phyloP scores from a whole-genome alignment of 2,329 filamentous ascomycete genomes.

The Fusarium luffae region DNA sequence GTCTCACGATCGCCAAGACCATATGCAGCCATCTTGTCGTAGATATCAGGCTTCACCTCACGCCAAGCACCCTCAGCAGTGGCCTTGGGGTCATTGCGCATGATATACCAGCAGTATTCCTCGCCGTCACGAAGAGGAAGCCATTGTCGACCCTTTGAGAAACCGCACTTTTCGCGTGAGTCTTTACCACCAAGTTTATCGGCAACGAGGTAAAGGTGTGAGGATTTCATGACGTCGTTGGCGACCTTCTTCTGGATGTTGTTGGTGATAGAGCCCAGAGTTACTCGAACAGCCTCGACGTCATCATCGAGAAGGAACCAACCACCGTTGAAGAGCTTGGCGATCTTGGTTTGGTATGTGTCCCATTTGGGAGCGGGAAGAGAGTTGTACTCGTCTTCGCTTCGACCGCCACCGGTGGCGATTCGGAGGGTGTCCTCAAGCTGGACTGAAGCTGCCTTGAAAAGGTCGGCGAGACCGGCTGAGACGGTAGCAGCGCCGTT shows the following conservation, averaged over 20 bases:
- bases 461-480: neutral
- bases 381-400: slow-evolving; percentile 10
- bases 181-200: slow-evolving; percentile 9
- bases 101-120: slow-evolving; percentile 38
- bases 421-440: slow-evolving; percentile 17
- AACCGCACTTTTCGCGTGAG: slow-evolving; percentile 10
- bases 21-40: slow-evolving; percentile 28
- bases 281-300: slow-evolving; percentile 8
- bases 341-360: slow-evolving; percentile 23
- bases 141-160: slow-evolving; percentile 23
- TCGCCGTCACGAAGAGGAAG: slow-evolving; percentile 8
- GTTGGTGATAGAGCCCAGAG: slow-evolving; percentile 22
- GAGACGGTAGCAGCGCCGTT: neutral
- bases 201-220: slow-evolving; percentile 13
- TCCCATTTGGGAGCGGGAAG: slow-evolving; percentile 22
- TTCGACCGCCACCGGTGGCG: neutral
- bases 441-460: neutral
- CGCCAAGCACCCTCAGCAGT: neutral
- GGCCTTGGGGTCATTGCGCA: slow-evolving; percentile 19
- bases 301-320: slow-evolving; percentile 36
- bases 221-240: slow-evolving; percentile 33
- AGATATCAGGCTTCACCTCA: slow-evolving; percentile 18
- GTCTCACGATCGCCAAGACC: slow-evolving; percentile 25
- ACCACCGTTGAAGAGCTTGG: slow-evolving; percentile 34
- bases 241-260: slow-evolving; percentile 37